Evolutionary conservation across 2,329 filamentous ascomycete genomes (phyloP), one percentile per base, ranked within the genome.

Genomic region (Cryphonectria radicalis): DNA sequence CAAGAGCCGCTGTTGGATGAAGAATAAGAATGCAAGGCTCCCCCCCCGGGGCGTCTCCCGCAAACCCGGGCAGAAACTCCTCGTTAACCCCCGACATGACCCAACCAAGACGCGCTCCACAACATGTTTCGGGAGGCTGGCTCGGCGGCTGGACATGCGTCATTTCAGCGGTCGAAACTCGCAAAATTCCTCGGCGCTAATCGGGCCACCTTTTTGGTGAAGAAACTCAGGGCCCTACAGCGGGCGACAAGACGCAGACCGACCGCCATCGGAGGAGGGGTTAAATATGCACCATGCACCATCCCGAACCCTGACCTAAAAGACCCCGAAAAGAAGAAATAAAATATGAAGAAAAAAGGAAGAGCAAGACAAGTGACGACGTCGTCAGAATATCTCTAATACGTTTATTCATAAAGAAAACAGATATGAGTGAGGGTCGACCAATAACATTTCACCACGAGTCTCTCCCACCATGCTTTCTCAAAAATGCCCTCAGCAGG

Each of bases 131-230:
- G 46, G 46, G 59, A 64, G 59, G 55, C 42, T 35, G 46, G 68
- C 68, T 65, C 68, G 42, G 28, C 43, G 42, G 25, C 40, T 64
- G 40, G 37, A 35, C 4, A 3, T 65, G 37, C 66, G 50, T 43
- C 65, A n/a, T 65, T 22, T 19, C 43, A 28, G 63, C 42, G 66
- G 65, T 22, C 57, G 65, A 68, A 60, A 66, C 17, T 73, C 71
- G 71, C 69, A 68, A 63, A 73, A 68, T 71, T 71, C 55, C 70
- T 70, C 70, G 70, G 67, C 70, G 70, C 70, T 64, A 57, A 37
- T 42, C 40, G 63, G 66, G 17, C 63, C 42, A 55, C 22, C 67
- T 22, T 22, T 69, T 57, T 63, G 67, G 40, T n/a, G 13, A 19
- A 22, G 35, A 50, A 50, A 50, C 3, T 32, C 43, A 46, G 63